phyloP scores from a whole-genome alignment of 352 stramenopile genomes.

The Achlya hypogyna region DNA sequence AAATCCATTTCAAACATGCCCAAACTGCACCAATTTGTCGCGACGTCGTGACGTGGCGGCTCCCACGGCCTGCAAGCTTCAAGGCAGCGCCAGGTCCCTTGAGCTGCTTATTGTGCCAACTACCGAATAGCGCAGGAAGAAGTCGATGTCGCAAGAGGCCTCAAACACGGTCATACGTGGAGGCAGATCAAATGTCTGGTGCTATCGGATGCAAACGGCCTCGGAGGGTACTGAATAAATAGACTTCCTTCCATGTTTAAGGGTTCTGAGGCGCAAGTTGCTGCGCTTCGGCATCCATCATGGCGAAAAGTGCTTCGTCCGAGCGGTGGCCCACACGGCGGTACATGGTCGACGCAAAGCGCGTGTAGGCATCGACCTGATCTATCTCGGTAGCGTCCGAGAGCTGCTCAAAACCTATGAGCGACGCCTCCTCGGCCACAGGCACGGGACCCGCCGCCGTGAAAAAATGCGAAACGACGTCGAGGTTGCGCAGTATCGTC shows the following conservation, averaged over 20 bases:
- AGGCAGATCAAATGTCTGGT: too few species aligned
- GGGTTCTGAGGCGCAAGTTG: too few species aligned
- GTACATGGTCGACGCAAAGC: background rate
- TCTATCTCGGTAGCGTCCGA: background rate
- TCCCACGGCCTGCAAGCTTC: too few species aligned
- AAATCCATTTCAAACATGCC: background rate
- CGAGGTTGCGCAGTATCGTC: slow-evolving; percentile 1
- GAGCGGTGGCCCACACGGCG: background rate
- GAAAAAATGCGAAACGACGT: slow-evolving; percentile 16
- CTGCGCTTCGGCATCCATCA: background rate
- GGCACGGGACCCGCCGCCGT: slow-evolving; percentile 5
- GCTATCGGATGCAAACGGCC: too few species aligned
- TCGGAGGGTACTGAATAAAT: too few species aligned
- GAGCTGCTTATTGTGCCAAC: too few species aligned
- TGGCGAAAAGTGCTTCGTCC: background rate
- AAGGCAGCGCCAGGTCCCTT: too few species aligned
- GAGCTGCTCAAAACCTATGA: background rate
- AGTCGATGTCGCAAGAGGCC: too few species aligned
- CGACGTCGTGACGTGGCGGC: too few species aligned
- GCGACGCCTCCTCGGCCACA: background rate
- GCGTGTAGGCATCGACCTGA: background rate
- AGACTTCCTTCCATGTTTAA: too few species aligned
- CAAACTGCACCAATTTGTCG: background rate
- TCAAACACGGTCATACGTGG: too few species aligned
- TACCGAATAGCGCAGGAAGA: too few species aligned